These are phyloP conservation scores for Pseudocercospora vitis DNA, from an alignment of 2,329 filamentous ascomycete species.

Conservation along the genomic window DNA sequence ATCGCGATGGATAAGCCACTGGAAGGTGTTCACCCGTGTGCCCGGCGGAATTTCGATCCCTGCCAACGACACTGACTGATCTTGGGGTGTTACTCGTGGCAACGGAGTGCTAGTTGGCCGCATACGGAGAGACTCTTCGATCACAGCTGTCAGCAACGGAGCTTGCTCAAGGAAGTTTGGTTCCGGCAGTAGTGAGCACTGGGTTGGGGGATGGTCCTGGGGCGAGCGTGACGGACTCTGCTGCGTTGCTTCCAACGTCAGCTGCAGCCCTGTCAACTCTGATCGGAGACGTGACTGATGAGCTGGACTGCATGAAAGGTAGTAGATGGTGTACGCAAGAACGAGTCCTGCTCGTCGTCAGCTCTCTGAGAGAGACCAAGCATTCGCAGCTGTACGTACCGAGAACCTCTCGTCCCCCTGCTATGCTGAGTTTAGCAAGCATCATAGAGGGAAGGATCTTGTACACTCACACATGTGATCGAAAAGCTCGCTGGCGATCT, in stretches of 20 bases:
- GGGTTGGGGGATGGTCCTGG: neutral
- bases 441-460: neutral
- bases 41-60: neutral
- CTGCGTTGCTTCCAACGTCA: neutral
- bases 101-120: neutral
- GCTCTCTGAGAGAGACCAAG: neutral
- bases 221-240: neutral
- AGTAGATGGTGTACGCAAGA: neutral
- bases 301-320: neutral
- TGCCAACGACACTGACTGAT: neutral
- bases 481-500: slow-evolving; percentile 4
- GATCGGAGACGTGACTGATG: neutral
- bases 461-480: neutral
- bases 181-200: neutral
- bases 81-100: neutral
- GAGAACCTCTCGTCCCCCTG: neutral
- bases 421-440: neutral
- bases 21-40: neutral
- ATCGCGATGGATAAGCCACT: neutral
- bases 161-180: neutral
- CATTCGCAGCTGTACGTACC: neutral
- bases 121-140: neutral
- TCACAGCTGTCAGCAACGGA: neutral
- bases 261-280: neutral
- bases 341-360: neutral